A percentile compares a stretch with the other conserved stretches of the same genome.
phyloP scores from a whole-genome alignment of 2,329 filamentous ascomycete genomes.

The Diaporthe capsici region DNA sequence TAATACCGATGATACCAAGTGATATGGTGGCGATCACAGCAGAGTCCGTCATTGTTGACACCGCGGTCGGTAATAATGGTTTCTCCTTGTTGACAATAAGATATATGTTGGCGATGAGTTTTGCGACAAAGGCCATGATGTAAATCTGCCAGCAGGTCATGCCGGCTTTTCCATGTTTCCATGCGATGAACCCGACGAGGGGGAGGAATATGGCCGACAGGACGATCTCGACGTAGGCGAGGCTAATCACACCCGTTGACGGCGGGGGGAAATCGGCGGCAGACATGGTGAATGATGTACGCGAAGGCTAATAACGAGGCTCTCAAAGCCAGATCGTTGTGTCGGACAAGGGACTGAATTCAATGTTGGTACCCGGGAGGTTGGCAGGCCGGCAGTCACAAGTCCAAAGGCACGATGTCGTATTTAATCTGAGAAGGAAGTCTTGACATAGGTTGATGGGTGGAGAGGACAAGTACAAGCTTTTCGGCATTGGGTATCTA shows the following conservation, averaged over 20 bases:
- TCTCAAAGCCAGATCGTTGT: not conserved
- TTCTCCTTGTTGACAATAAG: conserved; percentile 45
- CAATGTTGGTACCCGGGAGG: not conserved
- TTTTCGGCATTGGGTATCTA: conserved; percentile 9
- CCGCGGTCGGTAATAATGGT: conserved; percentile 43
- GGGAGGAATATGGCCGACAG: conserved; percentile 45
- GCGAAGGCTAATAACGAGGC: not conserved
- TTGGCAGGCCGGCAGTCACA: conserved; percentile 4
- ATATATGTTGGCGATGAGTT: conserved; percentile 47
- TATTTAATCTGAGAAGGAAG: not conserved
- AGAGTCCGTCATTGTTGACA: conserved; percentile 48
- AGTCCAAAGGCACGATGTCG: not conserved
- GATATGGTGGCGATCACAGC: conserved; percentile 45
- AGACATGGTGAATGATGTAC: conserved; percentile 9
- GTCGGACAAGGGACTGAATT: too few relatives aligned
- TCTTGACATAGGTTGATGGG: not conserved
- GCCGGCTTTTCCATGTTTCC: conserved; percentile 49
- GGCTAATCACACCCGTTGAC: conserved; percentile 38
- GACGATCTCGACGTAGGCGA: conserved; percentile 45
- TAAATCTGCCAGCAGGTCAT: conserved; percentile 51
- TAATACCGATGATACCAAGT: conserved; percentile 42
- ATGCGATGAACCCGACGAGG: conserved; percentile 45
- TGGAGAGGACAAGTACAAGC: not conserved
- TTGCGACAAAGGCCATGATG: conserved; percentile 44
- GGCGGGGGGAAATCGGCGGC: not conserved